These are phyloP conservation scores for Ustilago nuda DNA, from an alignment of 1,284 basidiomycete species.

Conservation along the genomic window DNA sequence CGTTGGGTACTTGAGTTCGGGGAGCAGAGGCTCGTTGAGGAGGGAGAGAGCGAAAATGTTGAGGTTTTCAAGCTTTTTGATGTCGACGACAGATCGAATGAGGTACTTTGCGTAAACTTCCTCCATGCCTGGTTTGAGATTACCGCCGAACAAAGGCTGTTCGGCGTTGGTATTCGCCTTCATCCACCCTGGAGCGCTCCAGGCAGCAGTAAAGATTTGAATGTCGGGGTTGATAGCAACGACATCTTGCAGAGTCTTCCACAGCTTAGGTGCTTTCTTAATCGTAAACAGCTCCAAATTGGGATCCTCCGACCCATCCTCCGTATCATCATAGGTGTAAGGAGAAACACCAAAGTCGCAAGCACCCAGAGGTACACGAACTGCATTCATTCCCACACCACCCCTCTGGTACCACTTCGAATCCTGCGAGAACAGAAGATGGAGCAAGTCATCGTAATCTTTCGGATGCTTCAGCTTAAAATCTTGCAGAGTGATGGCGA, in stretches of 20 bases:
- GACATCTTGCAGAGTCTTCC: slow-evolving; percentile 48
- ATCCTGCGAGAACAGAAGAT: slow-evolving; percentile 48
- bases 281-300: slow-evolving; percentile 49
- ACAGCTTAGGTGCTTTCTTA: slow-evolving; percentile 56
- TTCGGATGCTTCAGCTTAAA: slow-evolving; percentile 43
- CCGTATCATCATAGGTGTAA: slow-evolving; percentile 58
- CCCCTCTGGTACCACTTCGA: slow-evolving; percentile 36
- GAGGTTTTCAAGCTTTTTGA: slow-evolving; percentile 39
- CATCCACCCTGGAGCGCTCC: slow-evolving; percentile 61
- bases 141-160: slow-evolving; percentile 46
- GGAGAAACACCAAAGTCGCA: slow-evolving; percentile 47
- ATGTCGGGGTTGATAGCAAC: slow-evolving; percentile 31
- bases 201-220: slow-evolving; percentile 45
- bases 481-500: slow-evolving; percentile 53
- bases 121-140: slow-evolving; percentile 43
- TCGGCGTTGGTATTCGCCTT: slow-evolving; percentile 39
- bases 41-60: slow-evolving; percentile 31
- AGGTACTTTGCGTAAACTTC: slow-evolving; percentile 49
- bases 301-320: slow-evolving; percentile 44
- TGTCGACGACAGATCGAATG: slow-evolving; percentile 29
- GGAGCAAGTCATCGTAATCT: slow-evolving; percentile 54
- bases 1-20: slow-evolving; percentile 40
- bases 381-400: slow-evolving; percentile 45
- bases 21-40: slow-evolving; percentile 52
- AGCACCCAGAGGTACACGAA: slow-evolving; percentile 55